These are phyloP conservation scores for Fusarium tuaranense DNA, from an alignment of 2,329 filamentous ascomycete species.

Conservation along the genomic window DNA sequence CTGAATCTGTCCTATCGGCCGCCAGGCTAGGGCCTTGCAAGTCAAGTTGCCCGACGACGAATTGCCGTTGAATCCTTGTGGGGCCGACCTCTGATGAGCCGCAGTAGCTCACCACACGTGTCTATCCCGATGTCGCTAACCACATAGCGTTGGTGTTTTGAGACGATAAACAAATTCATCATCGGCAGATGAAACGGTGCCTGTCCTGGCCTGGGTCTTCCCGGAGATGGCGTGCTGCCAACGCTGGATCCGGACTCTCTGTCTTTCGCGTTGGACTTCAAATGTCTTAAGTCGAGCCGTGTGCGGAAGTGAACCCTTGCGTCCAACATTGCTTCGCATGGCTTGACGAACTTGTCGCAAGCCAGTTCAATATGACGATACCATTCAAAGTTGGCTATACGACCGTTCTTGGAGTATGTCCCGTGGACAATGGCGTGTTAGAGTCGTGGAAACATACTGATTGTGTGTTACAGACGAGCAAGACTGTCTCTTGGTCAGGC, in stretches of 20 bases:
- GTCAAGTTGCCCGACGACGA: background rate
- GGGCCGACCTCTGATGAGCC: conserved; percentile 2
- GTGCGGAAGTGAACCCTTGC: background rate
- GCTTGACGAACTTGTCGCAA: background rate
- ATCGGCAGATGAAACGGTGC: background rate
- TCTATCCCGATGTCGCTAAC: conserved; percentile 8
- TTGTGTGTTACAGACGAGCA: background rate
- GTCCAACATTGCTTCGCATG: background rate
- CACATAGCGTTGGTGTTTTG: conserved; percentile 2
- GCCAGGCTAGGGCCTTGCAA: background rate
- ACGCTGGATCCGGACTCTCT: background rate
- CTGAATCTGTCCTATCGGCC: background rate
- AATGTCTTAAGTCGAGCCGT: background rate
- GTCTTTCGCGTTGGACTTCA: background rate
- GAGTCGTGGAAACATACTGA: background rate
- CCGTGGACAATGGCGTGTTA: background rate
- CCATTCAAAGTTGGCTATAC: background rate
- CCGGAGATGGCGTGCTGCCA: background rate
- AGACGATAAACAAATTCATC: background rate
- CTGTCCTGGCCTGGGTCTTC: background rate
- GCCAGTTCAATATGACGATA: background rate
- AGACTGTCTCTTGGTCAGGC: background rate
- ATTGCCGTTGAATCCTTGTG: conserved; percentile 5
- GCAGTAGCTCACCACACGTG: conserved; percentile 9
- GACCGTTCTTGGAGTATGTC: background rate